These are phyloP conservation scores for Boletus insuetus DNA, from an alignment of 768 basidiomycete genomes.

Conservation along the genomic window DNA sequence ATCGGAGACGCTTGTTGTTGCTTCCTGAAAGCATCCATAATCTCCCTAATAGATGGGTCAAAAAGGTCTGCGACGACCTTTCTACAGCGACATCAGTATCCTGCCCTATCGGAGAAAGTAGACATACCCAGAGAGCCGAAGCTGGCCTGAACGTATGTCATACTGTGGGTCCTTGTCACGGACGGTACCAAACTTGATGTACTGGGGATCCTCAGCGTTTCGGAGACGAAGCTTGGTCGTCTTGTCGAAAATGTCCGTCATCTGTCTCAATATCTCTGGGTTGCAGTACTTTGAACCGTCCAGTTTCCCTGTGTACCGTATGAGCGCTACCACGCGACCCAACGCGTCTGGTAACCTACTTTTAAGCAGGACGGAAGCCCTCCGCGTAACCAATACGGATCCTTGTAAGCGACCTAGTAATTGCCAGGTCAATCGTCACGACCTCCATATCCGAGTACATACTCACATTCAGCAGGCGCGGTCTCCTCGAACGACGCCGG, in stretches of 20 bases:
- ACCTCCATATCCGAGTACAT: neutral
- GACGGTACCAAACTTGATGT: conserved; percentile 40
- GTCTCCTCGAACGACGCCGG: conserved; percentile 40
- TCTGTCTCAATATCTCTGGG: conserved; percentile 34
- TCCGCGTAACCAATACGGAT: conserved; percentile 37
- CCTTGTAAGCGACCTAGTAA: conserved; percentile 40
- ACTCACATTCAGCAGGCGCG: conserved; percentile 34
- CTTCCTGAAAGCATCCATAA: conserved; percentile 34
- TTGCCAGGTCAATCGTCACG: neutral
- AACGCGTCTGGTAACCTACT: conserved; percentile 8
- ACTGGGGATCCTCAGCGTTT: conserved; percentile 36
- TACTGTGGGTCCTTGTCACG: conserved; percentile 38
- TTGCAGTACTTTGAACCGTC: conserved; percentile 31
- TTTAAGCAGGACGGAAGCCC: conserved; percentile 33
- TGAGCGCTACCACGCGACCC: neutral
- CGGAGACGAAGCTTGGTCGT: conserved; percentile 45
- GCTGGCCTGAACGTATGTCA: conserved; percentile 39
- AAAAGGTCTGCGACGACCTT: conserved; percentile 42
- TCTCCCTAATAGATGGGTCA: conserved; percentile 40
- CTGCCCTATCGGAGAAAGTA: neutral
- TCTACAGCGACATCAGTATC: conserved; percentile 20
- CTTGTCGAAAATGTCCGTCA: conserved; percentile 39
- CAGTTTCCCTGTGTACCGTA: conserved; percentile 23
- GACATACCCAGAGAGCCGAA: conserved; percentile 38
- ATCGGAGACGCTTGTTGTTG: conserved; percentile 31